These are phyloP conservation scores for Rhodotorula paludigena DNA, from an alignment of 768 basidiomycete genomes.

Conservation along the genomic window DNA sequence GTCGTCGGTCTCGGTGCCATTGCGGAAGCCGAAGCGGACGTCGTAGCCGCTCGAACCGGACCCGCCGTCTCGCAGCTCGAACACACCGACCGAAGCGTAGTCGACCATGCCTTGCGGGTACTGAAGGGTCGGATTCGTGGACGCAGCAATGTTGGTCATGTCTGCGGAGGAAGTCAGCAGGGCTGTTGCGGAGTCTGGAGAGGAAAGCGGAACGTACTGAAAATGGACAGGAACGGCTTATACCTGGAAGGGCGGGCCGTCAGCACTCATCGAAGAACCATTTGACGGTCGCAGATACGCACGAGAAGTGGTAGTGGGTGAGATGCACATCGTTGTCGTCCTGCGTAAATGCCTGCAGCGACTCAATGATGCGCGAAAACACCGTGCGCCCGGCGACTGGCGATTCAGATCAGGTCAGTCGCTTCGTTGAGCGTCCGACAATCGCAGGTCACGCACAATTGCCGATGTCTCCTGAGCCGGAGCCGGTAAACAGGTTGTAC, in stretches of 20 bases:
- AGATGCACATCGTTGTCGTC: slow-evolving; percentile 74
- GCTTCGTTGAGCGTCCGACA: no score
- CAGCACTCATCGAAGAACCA: not conserved
- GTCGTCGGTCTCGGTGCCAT: slow-evolving; percentile 30
- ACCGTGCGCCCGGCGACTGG: slow-evolving; percentile 80
- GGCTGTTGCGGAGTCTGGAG: not conserved
- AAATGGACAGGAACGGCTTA: slow-evolving; percentile 83
- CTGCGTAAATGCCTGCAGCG: slow-evolving; percentile 72
- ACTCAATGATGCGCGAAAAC: slow-evolving; percentile 63
- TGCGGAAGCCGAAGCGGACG: slow-evolving; percentile 44
- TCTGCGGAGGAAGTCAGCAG: slow-evolving; percentile 39
- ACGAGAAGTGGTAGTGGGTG: slow-evolving; percentile 67
- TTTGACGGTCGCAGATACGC: not conserved
- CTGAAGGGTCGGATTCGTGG: slow-evolving; percentile 1
- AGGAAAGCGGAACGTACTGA: slow-evolving; percentile 46
- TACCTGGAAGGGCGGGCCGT: slow-evolving; percentile 49
- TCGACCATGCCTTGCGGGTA: slow-evolving; percentile 40
- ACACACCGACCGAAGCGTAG: slow-evolving; percentile 41
- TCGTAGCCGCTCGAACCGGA: slow-evolving; percentile 20
- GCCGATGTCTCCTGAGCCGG: slow-evolving; percentile 61
- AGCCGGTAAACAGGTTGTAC: slow-evolving; percentile 61
- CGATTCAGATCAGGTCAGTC: slow-evolving; percentile 1
- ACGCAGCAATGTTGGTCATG: slow-evolving; percentile 57
- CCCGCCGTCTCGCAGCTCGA: slow-evolving; percentile 39
- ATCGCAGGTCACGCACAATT: slow-evolving; percentile 80